phyloP scores from a whole-genome alignment of 805 yeast species.

The Kregervanrija pseudodelftensis region DNA sequence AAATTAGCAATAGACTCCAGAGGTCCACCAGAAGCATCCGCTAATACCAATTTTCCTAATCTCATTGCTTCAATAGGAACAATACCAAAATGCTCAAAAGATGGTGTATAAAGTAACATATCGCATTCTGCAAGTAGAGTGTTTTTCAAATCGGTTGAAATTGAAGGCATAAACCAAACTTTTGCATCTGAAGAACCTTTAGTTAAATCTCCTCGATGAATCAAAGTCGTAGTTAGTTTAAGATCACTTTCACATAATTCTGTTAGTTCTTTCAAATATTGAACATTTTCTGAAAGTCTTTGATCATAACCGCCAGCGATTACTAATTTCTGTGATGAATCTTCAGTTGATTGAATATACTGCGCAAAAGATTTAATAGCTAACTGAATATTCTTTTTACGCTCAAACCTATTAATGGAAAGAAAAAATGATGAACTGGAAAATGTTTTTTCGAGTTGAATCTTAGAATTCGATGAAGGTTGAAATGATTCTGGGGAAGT shows the following conservation, averaged over 20 bases:
- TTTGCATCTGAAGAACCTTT: slow-evolving; percentile 3
- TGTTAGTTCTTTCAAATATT: slow-evolving; percentile 57
- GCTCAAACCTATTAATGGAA: slow-evolving; percentile 84
- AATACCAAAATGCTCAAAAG: slow-evolving; percentile 92
- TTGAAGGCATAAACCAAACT: slow-evolving; percentile 65
- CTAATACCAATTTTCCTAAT: slow-evolving; percentile 74
- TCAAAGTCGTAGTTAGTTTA: slow-evolving; percentile 1
- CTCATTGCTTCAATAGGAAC: slow-evolving; percentile 96
- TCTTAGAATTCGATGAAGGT: slow-evolving; percentile 14
- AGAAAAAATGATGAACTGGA: slow-evolving; percentile 40
- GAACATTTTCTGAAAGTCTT: slow-evolving; percentile 67
- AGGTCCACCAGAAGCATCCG: slow-evolving; percentile 90
- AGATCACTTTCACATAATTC: slow-evolving; percentile 31
- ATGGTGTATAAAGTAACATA: slow-evolving; percentile 79
- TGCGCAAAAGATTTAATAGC: slow-evolving; percentile 65
- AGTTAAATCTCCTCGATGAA: background rate
- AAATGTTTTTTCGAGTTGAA: slow-evolving; percentile 31
- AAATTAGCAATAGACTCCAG: slow-evolving; percentile 58
- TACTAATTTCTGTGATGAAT: slow-evolving; percentile 42
- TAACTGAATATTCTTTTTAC: slow-evolving; percentile 72
- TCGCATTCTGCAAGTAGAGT: slow-evolving; percentile 50
- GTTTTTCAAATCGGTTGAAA: slow-evolving; percentile 58
- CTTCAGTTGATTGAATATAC: slow-evolving; percentile 28
- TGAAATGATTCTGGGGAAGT: slow-evolving; percentile 11
- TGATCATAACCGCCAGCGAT: slow-evolving; percentile 90